Base-by-base conservation (phyloP, 2,329 filamentous ascomycete genomes). In the Aspergillus brasiliensis region DNA sequence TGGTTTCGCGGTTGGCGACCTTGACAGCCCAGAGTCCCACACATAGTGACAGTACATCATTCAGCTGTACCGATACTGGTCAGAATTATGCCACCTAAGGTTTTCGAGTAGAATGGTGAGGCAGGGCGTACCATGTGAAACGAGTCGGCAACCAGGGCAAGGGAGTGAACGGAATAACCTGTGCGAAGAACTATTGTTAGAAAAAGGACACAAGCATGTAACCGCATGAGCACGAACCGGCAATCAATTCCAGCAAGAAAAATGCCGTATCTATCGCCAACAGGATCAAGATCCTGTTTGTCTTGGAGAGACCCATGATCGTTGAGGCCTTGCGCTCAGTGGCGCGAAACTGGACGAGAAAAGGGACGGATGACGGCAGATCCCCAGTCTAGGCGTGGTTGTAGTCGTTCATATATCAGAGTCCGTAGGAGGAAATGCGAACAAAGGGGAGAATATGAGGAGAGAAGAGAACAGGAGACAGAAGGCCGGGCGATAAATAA, bases 1-100 rank as follows among this genome's bases (percentile, higher is more conserved):
- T 83, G 0, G 89, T 91, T 66, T 88, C 91, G 71, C 91, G 88
- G 74, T 91, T 91, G 25, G 93, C 91, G 53, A 96, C 91, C 63
- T 89, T 91, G 57, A 99, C 95, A 56, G 95, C 95, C 94, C 95
- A 99, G 42, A 98, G 79, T 65, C 95, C 95, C 63, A 99, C 94
- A 58, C 89, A 85, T 13, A 99, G 82, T 1, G 95, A 98, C 62
- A 99, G 89, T 69, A 99, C 95, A 85, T 99, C 95, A 81, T 99
- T 99, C 62, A 99, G 83, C 90, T 92, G 67, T 56, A 15, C 40
- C 40, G 15, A 23, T 13, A 44, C 19, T 44, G 4, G 40, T 44
- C 40, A 44, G 40, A 34, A 23, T 23, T 23, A 11, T 21, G 10
- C 17, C 7, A 34, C 11, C 2, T 15, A 10, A 5, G 13, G 19